Evolutionary conservation across 116 monocot genomes (phyloP), one percentile per base, ranked within the genome.

Genomic region (Phalaenopsis hybrid): DNA sequence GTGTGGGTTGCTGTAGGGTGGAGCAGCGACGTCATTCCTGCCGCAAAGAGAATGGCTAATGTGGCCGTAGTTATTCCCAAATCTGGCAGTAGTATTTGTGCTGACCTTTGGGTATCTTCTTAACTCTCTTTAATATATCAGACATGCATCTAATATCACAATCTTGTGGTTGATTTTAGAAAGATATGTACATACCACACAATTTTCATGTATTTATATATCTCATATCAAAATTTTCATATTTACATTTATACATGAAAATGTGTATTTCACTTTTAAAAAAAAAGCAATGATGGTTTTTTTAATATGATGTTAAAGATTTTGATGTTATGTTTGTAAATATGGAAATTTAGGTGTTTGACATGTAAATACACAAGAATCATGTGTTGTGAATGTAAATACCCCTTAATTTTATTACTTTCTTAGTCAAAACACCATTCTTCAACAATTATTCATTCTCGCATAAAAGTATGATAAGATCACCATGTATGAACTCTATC

Each of bases 1-100:
- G 95, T 92, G 13, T 98, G 98, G 98, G 94, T 98, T 81, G 88
- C 92, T 68, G 98, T 98, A 18, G 98, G 98, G n/a, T 98, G 97
- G 97, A 94, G 94, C 80, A 90, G 86, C 81, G 98, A 98, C 55
- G 80, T 98, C 23, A 88, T 98, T 86, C 92, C 98, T 85, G 83
- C 89, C 57, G 93, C 92, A 45, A 92, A 92, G 76, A 88, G 95
- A 43, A 91, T 90, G 93, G 89, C 98, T 15, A 86, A 93, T 88
- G 98, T 98, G 79, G 83, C 89, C 17, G 92, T 98, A 5, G 81
- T 98, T 82, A 88, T 93, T 82, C 98, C 98, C n/a, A 90, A 93
- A 44, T 98, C 98, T 57, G 98, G 98, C 20, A 58, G 92, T 67
- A 98, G 98, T 67, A 61, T 98, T 59, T 98, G 98, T 95, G 90